Percentiles rank a stretch among this genome's conserved stretches.
These are phyloP conservation scores for Zygnema circumcarinatum DNA, from an alignment of 139 green algal genomes.

Conservation along the genomic window DNA sequence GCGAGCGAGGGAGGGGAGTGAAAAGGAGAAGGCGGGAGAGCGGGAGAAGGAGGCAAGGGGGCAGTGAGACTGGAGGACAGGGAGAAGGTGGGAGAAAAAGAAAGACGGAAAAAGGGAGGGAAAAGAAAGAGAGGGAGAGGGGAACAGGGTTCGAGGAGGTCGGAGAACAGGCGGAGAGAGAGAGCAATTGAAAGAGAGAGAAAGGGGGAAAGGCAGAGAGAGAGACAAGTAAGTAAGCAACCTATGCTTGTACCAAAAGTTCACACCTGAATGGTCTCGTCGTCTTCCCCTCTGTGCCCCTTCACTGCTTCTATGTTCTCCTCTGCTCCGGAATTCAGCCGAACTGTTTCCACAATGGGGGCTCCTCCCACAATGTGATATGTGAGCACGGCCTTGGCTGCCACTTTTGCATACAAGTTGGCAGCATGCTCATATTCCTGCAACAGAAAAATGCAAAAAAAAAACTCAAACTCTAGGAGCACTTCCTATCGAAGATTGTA, in stretches of 20 bases:
- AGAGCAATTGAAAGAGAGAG: too few relatives aligned
- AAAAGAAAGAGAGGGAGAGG: background rate
- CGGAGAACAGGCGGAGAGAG: background rate
- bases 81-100: conserved; percentile 17
- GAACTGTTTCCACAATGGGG: conserved; percentile 48
- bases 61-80: too few relatives aligned
- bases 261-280: conserved; percentile 57
- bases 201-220: too few relatives aligned
- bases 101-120: background rate
- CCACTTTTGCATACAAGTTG: conserved; percentile 41
- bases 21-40: conserved; percentile 6
- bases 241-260: too few relatives aligned
- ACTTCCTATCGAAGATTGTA: conserved; percentile 26
- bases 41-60: conserved; percentile 12
- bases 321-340: conserved; percentile 20
- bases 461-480: conserved; percentile 22
- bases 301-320: conserved; percentile 33
- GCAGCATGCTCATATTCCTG: conserved; percentile 46
- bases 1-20: background rate
- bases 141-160: conserved; percentile 7
- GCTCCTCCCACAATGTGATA: conserved; percentile 13
- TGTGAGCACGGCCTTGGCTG: conserved; percentile 13
- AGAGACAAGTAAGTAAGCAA: too few relatives aligned
- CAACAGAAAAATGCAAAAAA: too few relatives aligned
- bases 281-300: conserved; percentile 47